A percentile compares a stretch with the other conserved stretches of the same genome.
Evolutionary conservation across 495 filamentous ascomycete species (phyloP).

Genomic region (Penicillium odoratum): DNA sequence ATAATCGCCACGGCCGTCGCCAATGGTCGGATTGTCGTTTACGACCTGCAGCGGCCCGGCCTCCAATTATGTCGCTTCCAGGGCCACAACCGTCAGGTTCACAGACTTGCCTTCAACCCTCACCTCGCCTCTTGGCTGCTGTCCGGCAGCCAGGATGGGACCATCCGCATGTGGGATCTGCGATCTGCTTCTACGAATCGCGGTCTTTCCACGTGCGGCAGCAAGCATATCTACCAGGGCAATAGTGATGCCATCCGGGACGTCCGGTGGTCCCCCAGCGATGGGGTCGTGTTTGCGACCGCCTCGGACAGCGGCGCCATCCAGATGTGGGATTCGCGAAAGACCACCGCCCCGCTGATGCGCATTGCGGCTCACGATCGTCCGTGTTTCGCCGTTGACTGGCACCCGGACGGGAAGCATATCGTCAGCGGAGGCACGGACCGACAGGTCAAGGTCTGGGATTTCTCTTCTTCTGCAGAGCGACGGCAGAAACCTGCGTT

Average conservation of each 20-base stretch:
- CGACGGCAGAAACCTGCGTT: constrained; percentile 74
- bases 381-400: constrained; percentile 79
- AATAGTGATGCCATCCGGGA: constrained; percentile 80
- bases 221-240: constrained; percentile 58
- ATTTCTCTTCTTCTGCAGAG: constrained; percentile 74
- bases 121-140: constrained; percentile 73
- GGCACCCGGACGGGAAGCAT: constrained; percentile 94
- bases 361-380: constrained; percentile 84
- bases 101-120: constrained; percentile 88
- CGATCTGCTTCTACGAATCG: constrained; percentile 52
- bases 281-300: constrained; percentile 83
- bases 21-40: constrained; percentile 83
- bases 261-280: constrained; percentile 83
- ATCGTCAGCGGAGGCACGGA: constrained; percentile 82
- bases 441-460: constrained; percentile 86
- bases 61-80: constrained; percentile 75
- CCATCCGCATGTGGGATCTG: constrained; percentile 79
- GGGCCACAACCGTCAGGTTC: constrained; percentile 90
- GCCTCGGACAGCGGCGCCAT: constrained; percentile 83
- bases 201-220: constrained; percentile 52
- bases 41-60: constrained; percentile 73
- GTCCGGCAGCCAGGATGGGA: constrained; percentile 90
- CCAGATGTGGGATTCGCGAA: constrained; percentile 69
- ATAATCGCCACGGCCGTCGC: constrained; percentile 81
- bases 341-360: constrained; percentile 56